phyloP scores from a whole-genome alignment of 129 eudicot genomes.

The Artemisia tridentata region DNA sequence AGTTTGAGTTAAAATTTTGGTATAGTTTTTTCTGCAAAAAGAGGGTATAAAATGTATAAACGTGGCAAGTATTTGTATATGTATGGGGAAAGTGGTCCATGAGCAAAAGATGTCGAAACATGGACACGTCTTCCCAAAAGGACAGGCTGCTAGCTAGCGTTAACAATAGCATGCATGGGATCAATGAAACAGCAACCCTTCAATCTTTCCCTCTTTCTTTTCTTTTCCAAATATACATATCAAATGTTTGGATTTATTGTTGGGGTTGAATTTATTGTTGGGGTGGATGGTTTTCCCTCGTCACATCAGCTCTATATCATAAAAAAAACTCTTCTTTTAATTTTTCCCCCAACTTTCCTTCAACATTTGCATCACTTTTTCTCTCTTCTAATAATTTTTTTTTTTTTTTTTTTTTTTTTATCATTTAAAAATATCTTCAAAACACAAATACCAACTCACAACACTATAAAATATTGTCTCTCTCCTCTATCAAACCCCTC shows the following conservation, averaged over 20 bases:
- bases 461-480: too few relatives aligned
- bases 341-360: too few relatives aligned
- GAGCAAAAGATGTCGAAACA: slow-evolving; percentile 28
- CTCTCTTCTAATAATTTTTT: too few relatives aligned
- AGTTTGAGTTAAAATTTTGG: neutral
- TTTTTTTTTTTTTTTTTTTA: too few relatives aligned
- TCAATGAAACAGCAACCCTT: slow-evolving; percentile 25
- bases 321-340: too few relatives aligned
- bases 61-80: neutral
- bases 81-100: slow-evolving; percentile 25
- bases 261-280: too few relatives aligned
- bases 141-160: slow-evolving; percentile 34
- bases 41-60: slow-evolving; percentile 15
- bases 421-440: too few relatives aligned
- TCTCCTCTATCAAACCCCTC: too few relatives aligned
- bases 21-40: neutral
- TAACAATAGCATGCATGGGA: slow-evolving; percentile 21
- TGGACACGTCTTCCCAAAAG: slow-evolving; percentile 39
- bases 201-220: neutral
- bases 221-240: slow-evolving; percentile 17
- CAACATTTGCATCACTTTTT: too few relatives aligned
- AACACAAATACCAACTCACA: too few relatives aligned
- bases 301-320: too few relatives aligned
- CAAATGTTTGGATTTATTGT: slow-evolving; percentile 12
- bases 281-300: too few relatives aligned